phyloP scores from a whole-genome alignment of 306 rosid species.

The Pachyrhizus erosus region DNA sequence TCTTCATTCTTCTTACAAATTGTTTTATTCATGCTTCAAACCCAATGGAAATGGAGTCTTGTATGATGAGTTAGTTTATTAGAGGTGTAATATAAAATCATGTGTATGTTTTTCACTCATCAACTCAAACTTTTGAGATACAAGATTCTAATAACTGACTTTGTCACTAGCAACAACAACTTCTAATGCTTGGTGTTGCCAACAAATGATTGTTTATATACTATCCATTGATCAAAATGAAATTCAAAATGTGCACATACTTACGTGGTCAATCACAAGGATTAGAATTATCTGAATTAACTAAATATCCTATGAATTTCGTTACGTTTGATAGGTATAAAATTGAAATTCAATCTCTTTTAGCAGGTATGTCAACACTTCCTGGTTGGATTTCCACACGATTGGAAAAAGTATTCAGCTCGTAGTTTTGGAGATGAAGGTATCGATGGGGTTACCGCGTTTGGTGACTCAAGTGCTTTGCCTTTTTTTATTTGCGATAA shows the following conservation, averaged over 20 bases:
- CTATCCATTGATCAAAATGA: not conserved
- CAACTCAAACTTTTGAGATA: no score
- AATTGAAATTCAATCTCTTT: not conserved
- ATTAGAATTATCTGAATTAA: not conserved
- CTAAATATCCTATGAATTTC: not conserved
- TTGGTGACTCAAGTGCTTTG: slow-evolving; percentile 37
- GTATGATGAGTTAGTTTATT: no score
- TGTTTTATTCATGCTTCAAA: no score
- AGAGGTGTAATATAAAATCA: no score
- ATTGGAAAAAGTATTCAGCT: slow-evolving; percentile 70
- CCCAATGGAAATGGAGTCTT: no score
- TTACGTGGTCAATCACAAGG: no score
- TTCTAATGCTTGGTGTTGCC: no score
- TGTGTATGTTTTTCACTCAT: no score
- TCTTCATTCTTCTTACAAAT: no score
- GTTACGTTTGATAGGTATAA: not conserved
- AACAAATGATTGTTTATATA: not conserved
- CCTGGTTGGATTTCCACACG: slow-evolving; percentile 73
- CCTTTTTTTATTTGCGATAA: slow-evolving; percentile 40
- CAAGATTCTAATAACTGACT: no score
- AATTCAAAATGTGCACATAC: not conserved
- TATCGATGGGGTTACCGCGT: slow-evolving; percentile 24
- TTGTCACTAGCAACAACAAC: no score
- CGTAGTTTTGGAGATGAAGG: no score
- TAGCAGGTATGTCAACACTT: slow-evolving; percentile 63